Evolutionary conservation across 2,329 filamentous ascomycete species (phyloP).

Genomic region (Zelopaecilomyces penicillatus): DNA sequence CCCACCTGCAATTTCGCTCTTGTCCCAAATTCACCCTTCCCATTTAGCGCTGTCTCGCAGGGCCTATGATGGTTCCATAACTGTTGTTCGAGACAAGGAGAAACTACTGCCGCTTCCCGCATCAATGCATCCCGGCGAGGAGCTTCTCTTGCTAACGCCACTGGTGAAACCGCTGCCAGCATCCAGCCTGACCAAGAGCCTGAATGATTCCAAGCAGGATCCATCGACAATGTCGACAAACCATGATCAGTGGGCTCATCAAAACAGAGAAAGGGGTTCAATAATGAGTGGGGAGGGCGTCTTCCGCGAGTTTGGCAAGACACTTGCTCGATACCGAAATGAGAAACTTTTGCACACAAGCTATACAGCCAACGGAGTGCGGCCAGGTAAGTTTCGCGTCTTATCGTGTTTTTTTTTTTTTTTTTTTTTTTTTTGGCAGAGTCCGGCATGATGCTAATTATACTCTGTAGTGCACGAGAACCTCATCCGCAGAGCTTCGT

Average conservation of each 20-base stretch:
- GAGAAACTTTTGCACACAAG: conserved; percentile 88
- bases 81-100: conserved; percentile 83
- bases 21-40: conserved; percentile 72
- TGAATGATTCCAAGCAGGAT: conserved; percentile 46
- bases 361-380: conserved; percentile 86
- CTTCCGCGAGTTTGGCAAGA: conserved; percentile 80
- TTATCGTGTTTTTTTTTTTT: background rate
- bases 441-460: conserved; percentile 6
- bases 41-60: conserved; percentile 74
- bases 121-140: conserved; percentile 75
- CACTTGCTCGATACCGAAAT: conserved; percentile 75
- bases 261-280: conserved; percentile 47
- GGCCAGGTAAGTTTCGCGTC: conserved; percentile 46
- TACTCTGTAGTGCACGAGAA: conserved; percentile 66
- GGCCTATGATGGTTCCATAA: conserved; percentile 89
- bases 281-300: conserved; percentile 91
- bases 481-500: conserved; percentile 77
- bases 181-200: conserved; percentile 68
- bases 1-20: conserved; percentile 66
- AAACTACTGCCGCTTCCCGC: conserved; percentile 74
- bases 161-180: conserved; percentile 88
- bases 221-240: conserved; percentile 26
- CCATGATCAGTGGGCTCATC: conserved; percentile 49
- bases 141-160: conserved; percentile 80
- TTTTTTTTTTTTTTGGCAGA: background rate